Percentiles rank a stretch among this genome's conserved stretches.
These are phyloP conservation scores for Boehmeria nivea DNA, from an alignment of 306 rosid genomes.

Conservation along the genomic window DNA sequence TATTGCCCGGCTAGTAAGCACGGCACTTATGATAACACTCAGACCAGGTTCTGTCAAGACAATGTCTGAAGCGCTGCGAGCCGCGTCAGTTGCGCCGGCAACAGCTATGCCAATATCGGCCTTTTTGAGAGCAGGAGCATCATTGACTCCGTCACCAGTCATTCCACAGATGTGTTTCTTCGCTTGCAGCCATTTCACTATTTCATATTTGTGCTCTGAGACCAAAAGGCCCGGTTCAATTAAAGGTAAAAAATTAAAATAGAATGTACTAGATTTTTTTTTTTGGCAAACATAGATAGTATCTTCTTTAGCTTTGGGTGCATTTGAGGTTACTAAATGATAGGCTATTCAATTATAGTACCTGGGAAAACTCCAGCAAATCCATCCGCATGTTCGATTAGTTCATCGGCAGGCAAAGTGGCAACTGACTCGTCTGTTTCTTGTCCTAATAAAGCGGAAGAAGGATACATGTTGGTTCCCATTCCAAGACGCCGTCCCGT, in stretches of 20 bases:
- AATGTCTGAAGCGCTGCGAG: conserved; percentile 85
- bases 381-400: conserved; percentile 82
- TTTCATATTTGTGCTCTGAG: conserved; percentile 84
- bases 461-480: conserved; percentile 93
- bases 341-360: conserved; percentile 22
- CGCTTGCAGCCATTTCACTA: conserved; percentile 72
- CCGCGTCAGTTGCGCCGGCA: conserved; percentile 92
- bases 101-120: conserved; percentile 95
- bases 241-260: not conserved
- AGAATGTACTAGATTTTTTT: not conserved
- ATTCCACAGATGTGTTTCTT: conserved; percentile 79
- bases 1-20: conserved; percentile 83
- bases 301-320: too few species aligned
- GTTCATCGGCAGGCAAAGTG: conserved; percentile 75
- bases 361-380: conserved; percentile 90
- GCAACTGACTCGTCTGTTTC: conserved; percentile 50
- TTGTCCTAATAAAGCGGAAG: conserved; percentile 65
- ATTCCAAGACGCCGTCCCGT: conserved; percentile 83
- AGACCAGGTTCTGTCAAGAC: conserved; percentile 86
- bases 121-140: conserved; percentile 81
- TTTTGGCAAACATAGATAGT: not conserved
- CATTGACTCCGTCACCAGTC: conserved; percentile 91
- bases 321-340: too few species aligned
- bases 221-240: not conserved
- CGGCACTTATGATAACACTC: conserved; percentile 81